Base-by-base conservation (phyloP, 1,139 yeast genomes). In the Yamadazyma taylorii region DNA sequence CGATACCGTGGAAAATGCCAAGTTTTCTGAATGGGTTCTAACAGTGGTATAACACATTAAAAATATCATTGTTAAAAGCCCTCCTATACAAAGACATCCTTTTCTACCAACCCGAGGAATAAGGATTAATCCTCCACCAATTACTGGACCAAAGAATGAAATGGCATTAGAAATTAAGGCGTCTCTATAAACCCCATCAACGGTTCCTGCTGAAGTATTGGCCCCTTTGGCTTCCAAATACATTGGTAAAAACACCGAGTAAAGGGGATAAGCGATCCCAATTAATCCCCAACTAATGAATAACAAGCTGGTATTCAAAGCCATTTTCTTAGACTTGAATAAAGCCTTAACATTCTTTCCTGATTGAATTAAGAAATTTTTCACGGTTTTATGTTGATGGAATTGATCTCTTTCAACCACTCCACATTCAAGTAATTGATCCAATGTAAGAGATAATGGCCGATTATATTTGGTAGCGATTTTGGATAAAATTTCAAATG, bases 31-130 rank as follows among this genome's bases (percentile, higher is more conserved):
- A 33, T 73, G 59, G 2, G 74, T 73, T 48, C 71, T 64, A 23
- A 78, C 77, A 2, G 75, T 66, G 3, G 85, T 78, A 50, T 75
- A 78, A 16, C 78, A 79, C 55, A 79, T 78, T 43, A 79, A 57
- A 40, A 78, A 67, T 2, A 73, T 76, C 78, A 78, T 78, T 13
- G 77, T 59, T 3, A 66, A 42, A 9, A 79, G 12, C 0, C 79
- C 79, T 13, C 83, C 82, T 38, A 79, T 58, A 12, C 63, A 63
- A 69, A 79, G 61, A 3, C 79, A 67, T 5, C 82, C 83, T 46
- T 78, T 63, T 47, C 84, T 63, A 7, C 85, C 85, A 24, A 76
- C 45, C 15, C 50, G 50, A 3, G 78, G 81, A 41, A 75, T 52
- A 34, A 62, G 58, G 38, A 73, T 60, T 32, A 73, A 40, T 4